Evolutionary conservation across 2,329 filamentous ascomycete genomes (phyloP), one percentile per base, ranked within the genome.

Genomic region (Arthrobotrys sinensis): DNA sequence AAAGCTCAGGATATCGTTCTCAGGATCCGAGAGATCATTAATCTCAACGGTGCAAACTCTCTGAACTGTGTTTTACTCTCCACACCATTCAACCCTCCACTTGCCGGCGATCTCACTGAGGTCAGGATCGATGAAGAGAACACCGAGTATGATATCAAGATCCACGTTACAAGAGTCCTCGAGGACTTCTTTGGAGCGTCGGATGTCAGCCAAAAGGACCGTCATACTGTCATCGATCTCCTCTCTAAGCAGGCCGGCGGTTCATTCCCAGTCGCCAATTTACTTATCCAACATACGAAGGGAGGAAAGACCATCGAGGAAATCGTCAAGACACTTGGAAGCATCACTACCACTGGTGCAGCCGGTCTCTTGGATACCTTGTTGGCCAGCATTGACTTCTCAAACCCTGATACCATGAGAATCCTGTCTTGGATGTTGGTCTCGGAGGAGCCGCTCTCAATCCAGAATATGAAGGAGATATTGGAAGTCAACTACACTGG

Each of bases 351-450:
- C 8, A 65, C 72, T 16, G 72, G 72, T 2, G 40, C 55, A n/a
- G 64, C 55, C 32, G 72, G 72, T 11, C 65, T 76, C 11, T 45
- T 76, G 28, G 72, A 76, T 21, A 38, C 72, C 10, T n/a, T 76
- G 14, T 19, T 69, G 4, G 32, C 65, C 10, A 76, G 55, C 36
- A 52, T 69, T 11, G 65, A 76, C 14, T 76, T 76, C 38, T 28
- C 40, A 5, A 65, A 76, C 21, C 36, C 46, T 11, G 72, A 76
- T 16, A 69, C 65, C 2, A 50, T 76, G 46, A 76, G 65, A 38
- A 60, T 76, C 10, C 45, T 76, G 1, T 76, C 72, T 24, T 76
- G 72, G 72, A 52, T 76, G 16, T 46, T 76, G 16, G 72, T 76
- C 1, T 62, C 64, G 0, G 72, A 76, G 24, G 65, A 76, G 43